Evolutionary conservation across 306 rosid genomes (phyloP), one percentile per base, ranked within the genome.

Genomic region (Trifolium subterraneum): DNA sequence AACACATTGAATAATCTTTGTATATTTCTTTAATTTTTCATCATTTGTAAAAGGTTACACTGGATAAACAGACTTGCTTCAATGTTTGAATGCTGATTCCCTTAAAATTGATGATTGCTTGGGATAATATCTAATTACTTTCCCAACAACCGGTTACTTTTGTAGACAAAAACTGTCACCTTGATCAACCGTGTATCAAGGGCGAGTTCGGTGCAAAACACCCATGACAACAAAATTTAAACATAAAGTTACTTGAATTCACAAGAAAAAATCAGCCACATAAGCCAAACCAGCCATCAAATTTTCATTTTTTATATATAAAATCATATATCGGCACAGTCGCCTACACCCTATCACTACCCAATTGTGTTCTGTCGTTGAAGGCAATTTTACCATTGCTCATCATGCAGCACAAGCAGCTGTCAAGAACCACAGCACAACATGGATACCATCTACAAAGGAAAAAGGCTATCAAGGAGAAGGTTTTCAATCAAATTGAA

Each of bases 401-500:
- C 88, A 45, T 74, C 88, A 45, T 74, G 87, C 90, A 67, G 89
- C 90, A 78, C 64, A 84, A 74, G 85, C 91, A 86, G 83, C 93
- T 59, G 1, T 54, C 54, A 63, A 74, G 71, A 83, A 69, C 79
- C 76, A 44, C 54, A 80, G 68, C 80, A 59, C 54, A 80, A 70
- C 80, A 59, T 33, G 68, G 72, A 61, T 61, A 64, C 63, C 77
- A 73, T 73, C 79, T 63, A 80, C 7, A 39, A 63, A 76, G 68
- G 81, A 74, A 6, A 39, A 63, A 76, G 76, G 81, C 76, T 70
- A 78, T 91, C 89, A 90, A 25, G 95, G 95, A 20, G 96, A 88
- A 14, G 89, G 62, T 81, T 89, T 95, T 94, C 98, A 95, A 80
- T 90, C 99, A 78, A 80, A 94, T 82, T 86, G 97, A 84, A 90